Percentiles rank a stretch among this genome's conserved stretches.
Conservation (phyloP, 2,329 filamentous ascomycete species). For the Karstenula rhodostoma region DNA sequence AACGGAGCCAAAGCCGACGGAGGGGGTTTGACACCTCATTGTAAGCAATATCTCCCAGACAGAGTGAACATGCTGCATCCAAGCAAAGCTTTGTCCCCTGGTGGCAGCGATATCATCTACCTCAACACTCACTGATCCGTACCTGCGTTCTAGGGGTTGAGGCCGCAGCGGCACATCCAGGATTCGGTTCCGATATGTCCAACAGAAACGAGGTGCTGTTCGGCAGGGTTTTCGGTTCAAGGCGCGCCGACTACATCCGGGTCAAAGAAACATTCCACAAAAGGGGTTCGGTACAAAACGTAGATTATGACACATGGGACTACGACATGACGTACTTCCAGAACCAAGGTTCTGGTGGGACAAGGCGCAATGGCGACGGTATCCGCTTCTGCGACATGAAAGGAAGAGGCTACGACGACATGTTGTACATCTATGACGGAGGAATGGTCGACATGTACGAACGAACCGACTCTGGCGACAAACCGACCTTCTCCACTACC, state of each 20-base stretch:
- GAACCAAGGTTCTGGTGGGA: conserved; percentile 30
- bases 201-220: conserved; percentile 27
- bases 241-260: conserved; percentile 25
- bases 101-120: too few relatives aligned
- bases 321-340: too few relatives aligned
- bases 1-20: conserved; percentile 14
- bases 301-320: too few relatives aligned
- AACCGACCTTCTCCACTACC: too few relatives aligned
- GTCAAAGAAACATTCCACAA: neutral
- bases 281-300: neutral
- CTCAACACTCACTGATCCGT: too few relatives aligned
- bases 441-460: conserved; percentile 14
- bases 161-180: neutral
- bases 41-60: too few relatives aligned
- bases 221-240: conserved; percentile 30
- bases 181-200: neutral
- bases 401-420: conserved; percentile 17
- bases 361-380: conserved; percentile 28
- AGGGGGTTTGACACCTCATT: conserved; percentile 15
- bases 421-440: conserved; percentile 8
- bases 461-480: conserved; percentile 21
- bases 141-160: too few relatives aligned
- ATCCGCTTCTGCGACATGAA: conserved; percentile 40
- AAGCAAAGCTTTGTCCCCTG: too few relatives aligned
- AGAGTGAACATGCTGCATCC: too few relatives aligned